Base-by-base conservation (phyloP, 306 rosid genomes). In the Quercus engelmannii region DNA sequence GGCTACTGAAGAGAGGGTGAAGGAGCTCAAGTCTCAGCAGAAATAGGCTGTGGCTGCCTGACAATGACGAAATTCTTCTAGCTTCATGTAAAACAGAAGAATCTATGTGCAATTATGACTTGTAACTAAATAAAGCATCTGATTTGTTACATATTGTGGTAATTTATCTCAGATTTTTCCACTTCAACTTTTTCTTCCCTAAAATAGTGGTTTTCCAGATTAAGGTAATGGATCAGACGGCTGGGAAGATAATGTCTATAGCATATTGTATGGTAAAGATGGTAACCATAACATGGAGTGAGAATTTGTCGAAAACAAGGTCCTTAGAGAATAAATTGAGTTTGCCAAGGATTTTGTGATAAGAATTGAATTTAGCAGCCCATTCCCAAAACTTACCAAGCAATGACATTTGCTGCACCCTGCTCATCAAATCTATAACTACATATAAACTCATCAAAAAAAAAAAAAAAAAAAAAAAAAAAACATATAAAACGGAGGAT, bases 11-110 rank as follows among this genome's bases (percentile, higher is more conserved):
- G 78, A 89, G 73, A 85, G 85, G 86, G 98, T 95, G 83, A 79
- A 89, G 74, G 97, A 93, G 74, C 97, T 90, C 86, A 91, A 93
- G 85, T 90, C 97, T 76, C 87, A 85, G 79, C 85, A 74, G 75
- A 81, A 86, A 88, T 91, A 91, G 85, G 0, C 65, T 52, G 63
- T n/a, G 67, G 78, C 18, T 35, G 67, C 80, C 18, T 55, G 83
- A 76, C 61, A 76, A 80, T 31, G 81, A 17, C 55, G 33, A 81
- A 78, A 71, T 4, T 77, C 18, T 10, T 30, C 51, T 35, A 15
- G 59, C 75, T 79, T 68, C 13, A 68, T 83, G 71, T 10, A 10
- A 3, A 55, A 69, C 33, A 84, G 56, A 28, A 25, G 76, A 71
- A 51, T 49, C 64, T 13, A 28, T 41, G 23, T 13, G 25, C 57